phyloP scores from a whole-genome alignment of 805 yeast species.

The Saturnispora ahearnii region DNA sequence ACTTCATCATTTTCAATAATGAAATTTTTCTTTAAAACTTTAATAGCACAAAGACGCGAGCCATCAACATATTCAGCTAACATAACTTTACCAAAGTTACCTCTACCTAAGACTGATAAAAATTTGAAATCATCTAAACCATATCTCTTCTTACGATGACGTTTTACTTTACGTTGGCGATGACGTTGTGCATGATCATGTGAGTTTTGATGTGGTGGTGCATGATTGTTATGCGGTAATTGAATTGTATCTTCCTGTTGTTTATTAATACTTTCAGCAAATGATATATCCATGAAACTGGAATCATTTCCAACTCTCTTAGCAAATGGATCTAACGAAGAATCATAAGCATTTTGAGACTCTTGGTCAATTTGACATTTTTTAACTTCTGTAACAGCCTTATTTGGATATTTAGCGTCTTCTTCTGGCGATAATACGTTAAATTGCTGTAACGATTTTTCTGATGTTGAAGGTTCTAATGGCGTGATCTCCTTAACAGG shows the following conservation, averaged over 20 bases:
- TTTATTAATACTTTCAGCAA: neutral
- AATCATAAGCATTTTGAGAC: neutral
- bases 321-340: conserved; percentile 5
- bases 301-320: neutral
- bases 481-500: neutral
- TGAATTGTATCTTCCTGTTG: neutral
- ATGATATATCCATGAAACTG: neutral
- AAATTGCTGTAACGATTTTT: neutral
- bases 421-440: neutral
- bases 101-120: conserved; percentile 92
- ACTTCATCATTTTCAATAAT: conserved; percentile 94
- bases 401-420: conserved; percentile 16
- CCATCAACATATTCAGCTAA: conserved; percentile 88
- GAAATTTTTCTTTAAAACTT: conserved; percentile 92
- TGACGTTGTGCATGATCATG: conserved; percentile 14
- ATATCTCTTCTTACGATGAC: conserved; percentile 54
- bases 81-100: conserved; percentile 98
- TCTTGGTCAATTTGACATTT: neutral
- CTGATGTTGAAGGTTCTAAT: neutral
- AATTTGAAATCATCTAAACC: conserved; percentile 94
- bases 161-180: conserved; percentile 25
- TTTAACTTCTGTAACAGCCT: conserved; percentile 18
- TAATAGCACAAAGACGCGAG: conserved; percentile 80
- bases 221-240: neutral
- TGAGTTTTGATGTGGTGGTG: conserved; percentile 12